Conservation (phyloP, 768 basidiomycete species). For the Wakefieldia striispora region DNA sequence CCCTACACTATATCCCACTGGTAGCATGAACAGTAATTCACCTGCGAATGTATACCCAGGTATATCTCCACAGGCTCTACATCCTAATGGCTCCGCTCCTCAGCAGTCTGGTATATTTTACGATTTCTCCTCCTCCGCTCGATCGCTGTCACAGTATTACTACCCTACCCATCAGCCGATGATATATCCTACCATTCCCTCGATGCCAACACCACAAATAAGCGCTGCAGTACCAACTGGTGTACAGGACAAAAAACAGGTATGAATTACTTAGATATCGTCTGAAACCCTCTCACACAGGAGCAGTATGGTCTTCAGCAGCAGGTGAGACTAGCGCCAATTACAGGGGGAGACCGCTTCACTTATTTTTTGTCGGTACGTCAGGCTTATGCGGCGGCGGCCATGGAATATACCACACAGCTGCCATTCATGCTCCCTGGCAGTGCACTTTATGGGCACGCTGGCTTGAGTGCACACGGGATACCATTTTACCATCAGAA, state of each 20-base stretch:
- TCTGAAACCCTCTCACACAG: slow-evolving; percentile 10
- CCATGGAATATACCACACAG: slow-evolving; percentile 49
- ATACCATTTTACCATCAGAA: slow-evolving; percentile 38
- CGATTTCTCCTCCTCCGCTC: slow-evolving; percentile 49
- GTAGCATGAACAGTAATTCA: slow-evolving; percentile 43
- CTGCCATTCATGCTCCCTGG: slow-evolving; percentile 45
- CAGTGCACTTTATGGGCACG: slow-evolving; percentile 45
- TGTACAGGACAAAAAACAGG: slow-evolving; percentile 60
- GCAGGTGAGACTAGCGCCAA: slow-evolving; percentile 37
- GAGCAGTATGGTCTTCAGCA: slow-evolving; percentile 45
- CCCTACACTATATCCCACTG: slow-evolving; percentile 49
- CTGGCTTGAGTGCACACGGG: slow-evolving; percentile 31
- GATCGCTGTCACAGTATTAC: slow-evolving; percentile 58
- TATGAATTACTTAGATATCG: slow-evolving; percentile 25
- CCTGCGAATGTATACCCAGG: slow-evolving; percentile 50
- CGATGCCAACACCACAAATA: slow-evolving; percentile 51
- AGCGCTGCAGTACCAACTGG: slow-evolving; percentile 38
- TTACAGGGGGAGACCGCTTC: background rate
- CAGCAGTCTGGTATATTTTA: slow-evolving; percentile 58
- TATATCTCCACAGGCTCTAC: slow-evolving; percentile 40
- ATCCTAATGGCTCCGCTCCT: slow-evolving; percentile 40
- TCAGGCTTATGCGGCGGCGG: slow-evolving; percentile 42
- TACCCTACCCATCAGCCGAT: slow-evolving; percentile 57
- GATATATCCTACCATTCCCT: slow-evolving; percentile 52
- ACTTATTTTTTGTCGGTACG: background rate